A percentile compares a stretch with the other conserved stretches of the same genome.
Evolutionary conservation across 1,139 yeast species (phyloP).

Genomic region (Kodamaea derodonti): DNA sequence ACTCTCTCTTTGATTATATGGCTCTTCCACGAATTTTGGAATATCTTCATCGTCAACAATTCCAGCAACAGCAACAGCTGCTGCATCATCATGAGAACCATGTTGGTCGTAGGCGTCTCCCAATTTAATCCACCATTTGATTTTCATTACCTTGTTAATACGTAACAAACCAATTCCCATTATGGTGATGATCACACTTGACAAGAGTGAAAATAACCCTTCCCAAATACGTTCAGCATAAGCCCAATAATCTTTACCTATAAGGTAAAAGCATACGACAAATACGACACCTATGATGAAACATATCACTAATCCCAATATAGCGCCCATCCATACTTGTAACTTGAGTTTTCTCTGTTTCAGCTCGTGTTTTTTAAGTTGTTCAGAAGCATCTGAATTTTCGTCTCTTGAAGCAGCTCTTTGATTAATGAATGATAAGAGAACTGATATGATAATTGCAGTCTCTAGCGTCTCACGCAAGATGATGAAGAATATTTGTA

Average conservation of each 20-base stretch:
- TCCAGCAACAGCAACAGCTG: conserved; percentile 2
- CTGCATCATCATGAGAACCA: neutral
- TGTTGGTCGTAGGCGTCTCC: conserved; percentile 32
- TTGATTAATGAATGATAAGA: conserved; percentile 76
- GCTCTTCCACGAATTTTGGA: neutral
- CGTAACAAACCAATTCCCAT: conserved; percentile 89
- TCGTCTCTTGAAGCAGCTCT: conserved; percentile 25
- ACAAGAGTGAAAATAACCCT: conserved; percentile 78
- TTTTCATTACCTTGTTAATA: conserved; percentile 55
- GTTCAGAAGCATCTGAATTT: conserved; percentile 3
- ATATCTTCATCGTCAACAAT: conserved; percentile 2
- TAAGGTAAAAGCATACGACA: conserved; percentile 68
- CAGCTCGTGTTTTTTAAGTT: neutral
- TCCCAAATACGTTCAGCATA: conserved; percentile 88
- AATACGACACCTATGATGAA: conserved; percentile 71
- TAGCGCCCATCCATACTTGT: conserved; percentile 87
- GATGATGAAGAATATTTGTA: conserved; percentile 82
- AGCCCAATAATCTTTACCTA: conserved; percentile 80
- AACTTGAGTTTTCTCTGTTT: conserved; percentile 34
- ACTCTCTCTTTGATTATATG: conserved; percentile 8
- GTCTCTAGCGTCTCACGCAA: conserved; percentile 85
- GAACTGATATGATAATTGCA: conserved; percentile 80
- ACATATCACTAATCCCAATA: conserved; percentile 70
- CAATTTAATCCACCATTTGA: conserved; percentile 47
- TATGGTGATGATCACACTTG: conserved; percentile 74